phyloP scores from a whole-genome alignment of 371 early-diverging fungal species.

The Apophysomyces ossiformis region DNA sequence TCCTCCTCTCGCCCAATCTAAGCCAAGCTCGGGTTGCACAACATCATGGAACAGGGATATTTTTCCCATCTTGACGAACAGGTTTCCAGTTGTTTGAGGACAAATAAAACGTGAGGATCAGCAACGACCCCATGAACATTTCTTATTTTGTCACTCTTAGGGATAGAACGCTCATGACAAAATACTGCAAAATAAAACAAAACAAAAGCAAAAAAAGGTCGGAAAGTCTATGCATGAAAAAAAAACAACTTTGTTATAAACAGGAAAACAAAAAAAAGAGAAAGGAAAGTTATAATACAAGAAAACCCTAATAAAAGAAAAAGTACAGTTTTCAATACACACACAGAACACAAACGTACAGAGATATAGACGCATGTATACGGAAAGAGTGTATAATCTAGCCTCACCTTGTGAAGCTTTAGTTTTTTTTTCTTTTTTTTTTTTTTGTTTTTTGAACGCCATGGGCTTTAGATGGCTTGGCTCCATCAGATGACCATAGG shows the following conservation, averaged over 20 bases:
- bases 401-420: background rate
- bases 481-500: constrained; percentile 7
- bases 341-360: background rate
- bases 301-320: background rate
- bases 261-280: background rate
- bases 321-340: constrained; percentile 3
- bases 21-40: constrained; percentile 5
- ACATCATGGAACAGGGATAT: constrained; percentile 3
- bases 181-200: background rate
- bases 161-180: background rate
- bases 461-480: background rate
- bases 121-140: constrained; percentile 6
- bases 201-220: background rate
- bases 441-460: background rate
- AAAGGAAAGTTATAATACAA: background rate
- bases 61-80: constrained; percentile 9
- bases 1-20: background rate
- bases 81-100: constrained; percentile 8
- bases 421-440: background rate
- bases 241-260: background rate
- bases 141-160: background rate
- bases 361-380: background rate
- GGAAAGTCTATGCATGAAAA: constrained; percentile 3
- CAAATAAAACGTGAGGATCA: constrained; percentile 7
- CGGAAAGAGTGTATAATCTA: background rate